Base-by-base conservation (phyloP, 176 grass and related monocot genomes). In the Leersia perrieri region DNA sequence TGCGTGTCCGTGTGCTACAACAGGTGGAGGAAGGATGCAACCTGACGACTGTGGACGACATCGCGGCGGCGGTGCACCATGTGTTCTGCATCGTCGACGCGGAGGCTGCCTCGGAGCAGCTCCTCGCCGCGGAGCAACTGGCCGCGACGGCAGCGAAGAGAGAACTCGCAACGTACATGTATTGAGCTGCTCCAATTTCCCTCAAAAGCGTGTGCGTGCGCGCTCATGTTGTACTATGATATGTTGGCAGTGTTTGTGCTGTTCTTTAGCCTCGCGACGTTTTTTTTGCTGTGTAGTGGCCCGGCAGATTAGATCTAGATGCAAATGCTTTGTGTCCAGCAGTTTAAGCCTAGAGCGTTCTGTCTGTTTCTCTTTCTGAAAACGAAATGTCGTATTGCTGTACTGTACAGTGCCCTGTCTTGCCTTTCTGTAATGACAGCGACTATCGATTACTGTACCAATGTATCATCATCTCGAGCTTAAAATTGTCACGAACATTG, bases 11-110 rank as follows among this genome's bases (percentile, higher is more conserved):
- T 33, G 41, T 1, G 1, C 25, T 45, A 77, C 87, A 99, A 77
- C 87, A 99, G 97, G 86, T 99, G 35, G 97, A 99, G 72, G 97
- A 99, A 74, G 93, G 91, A 16, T 99, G 93, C 80, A 78, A 36
- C 70, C 51, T 96, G 60, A 77, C 87, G 30, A 92, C 87, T 30
- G 90, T 82, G 58, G 93, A 99, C 35, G 93, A 99, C 60, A 87
- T 99, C 72, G 97, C 93, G 11, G 85, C 84, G 9, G 97, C 93
- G n/a, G 80, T 92, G 75, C 97, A 99, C 76, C 87, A 87, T 20
- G 70, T 99, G 44, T 84, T 95, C 60, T 86, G 86, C 63, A 38
- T 91, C 86, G 77, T 96, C 42, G 82, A 95, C 81, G 79, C 88
- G 12, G 87, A 95, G 66, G 69, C 68, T 51, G 45, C 60, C 42